Conservation (phyloP, 192 early-diverging fungal genomes). For the Entomortierella chlamydospora region DNA sequence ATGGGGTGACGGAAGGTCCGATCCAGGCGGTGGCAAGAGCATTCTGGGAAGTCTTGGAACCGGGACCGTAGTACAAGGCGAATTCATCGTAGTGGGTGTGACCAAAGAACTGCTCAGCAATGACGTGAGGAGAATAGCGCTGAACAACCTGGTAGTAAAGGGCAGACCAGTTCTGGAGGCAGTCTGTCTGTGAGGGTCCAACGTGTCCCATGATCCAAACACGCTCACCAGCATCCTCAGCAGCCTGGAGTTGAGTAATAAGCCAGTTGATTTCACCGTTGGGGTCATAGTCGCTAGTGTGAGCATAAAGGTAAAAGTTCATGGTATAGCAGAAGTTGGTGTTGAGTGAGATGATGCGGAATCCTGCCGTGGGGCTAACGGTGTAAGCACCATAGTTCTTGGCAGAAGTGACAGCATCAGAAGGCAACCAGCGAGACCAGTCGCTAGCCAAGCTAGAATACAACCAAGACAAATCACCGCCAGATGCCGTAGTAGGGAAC, state of each 20-base stretch:
- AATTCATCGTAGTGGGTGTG: slow-evolving; percentile 66
- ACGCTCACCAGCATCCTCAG: slow-evolving; percentile 60
- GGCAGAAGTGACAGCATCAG: slow-evolving; percentile 35
- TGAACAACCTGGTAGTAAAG: slow-evolving; percentile 66
- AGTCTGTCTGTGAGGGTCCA: slow-evolving; percentile 57
- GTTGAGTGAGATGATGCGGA: slow-evolving; percentile 66
- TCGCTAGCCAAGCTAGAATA: slow-evolving; percentile 55
- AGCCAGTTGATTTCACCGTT: slow-evolving; percentile 64
- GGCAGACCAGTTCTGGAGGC: slow-evolving; percentile 61
- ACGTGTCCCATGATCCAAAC: slow-evolving; percentile 73
- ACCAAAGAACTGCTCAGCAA: slow-evolving; percentile 68
- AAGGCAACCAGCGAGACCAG: slow-evolving; percentile 61
- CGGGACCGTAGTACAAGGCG: slow-evolving; percentile 58
- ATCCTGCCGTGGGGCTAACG: slow-evolving; percentile 49
- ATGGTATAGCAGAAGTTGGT: slow-evolving; percentile 70
- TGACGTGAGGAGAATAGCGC: slow-evolving; percentile 64
- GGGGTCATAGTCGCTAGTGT: slow-evolving; percentile 56
- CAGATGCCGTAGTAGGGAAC: slow-evolving; percentile 36
- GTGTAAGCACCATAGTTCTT: slow-evolving; percentile 61
- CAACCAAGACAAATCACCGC: slow-evolving; percentile 55
- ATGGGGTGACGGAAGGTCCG: slow-evolving; percentile 64
- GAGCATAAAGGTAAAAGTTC: slow-evolving; percentile 62
- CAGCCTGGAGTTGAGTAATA: slow-evolving; percentile 56
- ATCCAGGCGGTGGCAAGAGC: slow-evolving; percentile 61
- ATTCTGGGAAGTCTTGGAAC: slow-evolving; percentile 26